Base-by-base conservation (phyloP, 257 asterid species). In the Anisodus acutangulus region DNA sequence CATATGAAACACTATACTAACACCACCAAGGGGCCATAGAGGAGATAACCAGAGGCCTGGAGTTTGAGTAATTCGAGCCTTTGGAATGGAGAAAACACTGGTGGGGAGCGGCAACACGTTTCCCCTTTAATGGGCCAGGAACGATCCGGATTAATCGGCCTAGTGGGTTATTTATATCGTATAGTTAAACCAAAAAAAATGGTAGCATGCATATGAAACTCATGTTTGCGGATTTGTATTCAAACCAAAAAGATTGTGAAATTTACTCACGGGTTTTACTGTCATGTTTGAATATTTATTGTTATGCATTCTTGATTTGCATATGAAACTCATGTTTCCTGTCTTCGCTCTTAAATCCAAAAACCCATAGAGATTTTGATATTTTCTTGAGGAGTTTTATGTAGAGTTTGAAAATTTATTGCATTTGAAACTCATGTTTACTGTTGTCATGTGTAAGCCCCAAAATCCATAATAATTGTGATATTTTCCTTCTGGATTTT, bases 301-400 rank as follows among this genome's bases (percentile, higher is more conserved):
- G 2, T 74, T 74, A 49, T 72, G 45, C 80, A 19, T 49, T 49
- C 62, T 47, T 47, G 43, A 74, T 74, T 74, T 74, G 62, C 62
- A 74, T 74, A 22, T 49, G 60, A 74, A 74, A 74, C 41, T 74
- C 62, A 19, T 74, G 19, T 74, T 74, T 74, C 37, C 37, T 49
- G 22, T 74, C 60, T 74, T 22, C 2, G 12, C 43, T 22, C 12
- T 49, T 74, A 74, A 49, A 22, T 74, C 60, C 62, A 47, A 22
- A 45, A 9, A n/a, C 39, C 13, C 39, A 10, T 45, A n/a, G 81
- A 74, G 11, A 51, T 74, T 74, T 51, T 49, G 60, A 74, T 47
- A 22, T 19, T 49, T 74, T 74, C 45, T 11, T 49, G 43, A 74
- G 81, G 43, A 22, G n/a, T 49, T 74, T 22, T 47, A 74, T 74